These are phyloP conservation scores for Inga leiocalycina DNA, from an alignment of 306 rosid genomes.

Conservation along the genomic window DNA sequence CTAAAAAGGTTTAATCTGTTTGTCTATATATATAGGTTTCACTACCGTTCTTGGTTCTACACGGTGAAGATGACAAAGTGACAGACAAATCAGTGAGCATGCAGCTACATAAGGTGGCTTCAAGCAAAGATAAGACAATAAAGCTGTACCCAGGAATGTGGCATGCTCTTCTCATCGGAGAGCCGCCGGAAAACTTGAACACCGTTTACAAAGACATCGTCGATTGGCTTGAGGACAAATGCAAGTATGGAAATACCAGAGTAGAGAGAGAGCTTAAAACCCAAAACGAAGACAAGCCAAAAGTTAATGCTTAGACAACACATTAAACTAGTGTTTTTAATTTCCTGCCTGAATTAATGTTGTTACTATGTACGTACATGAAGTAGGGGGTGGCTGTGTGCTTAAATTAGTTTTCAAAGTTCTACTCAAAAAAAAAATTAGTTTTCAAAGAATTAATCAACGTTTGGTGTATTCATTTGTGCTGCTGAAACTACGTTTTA, in stretches of 20 bases:
- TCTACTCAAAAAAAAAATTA: too few species aligned
- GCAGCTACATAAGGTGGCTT: conserved; percentile 56
- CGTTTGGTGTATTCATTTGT: too few species aligned
- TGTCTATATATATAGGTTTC: conserved; percentile 33
- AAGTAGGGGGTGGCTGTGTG: too few species aligned
- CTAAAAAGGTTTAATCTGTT: too few species aligned
- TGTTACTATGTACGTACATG: too few species aligned
- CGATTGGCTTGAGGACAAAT: conserved; percentile 59
- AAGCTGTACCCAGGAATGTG: conserved; percentile 83
- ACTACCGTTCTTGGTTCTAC: conserved; percentile 72
- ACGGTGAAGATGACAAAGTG: conserved; percentile 80
- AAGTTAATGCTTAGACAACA: not conserved
- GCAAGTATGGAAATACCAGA: conserved; percentile 49
- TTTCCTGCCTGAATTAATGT: not conserved
- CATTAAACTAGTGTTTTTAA: too few species aligned
- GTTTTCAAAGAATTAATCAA: too few species aligned
- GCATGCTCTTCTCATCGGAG: conserved; percentile 91
- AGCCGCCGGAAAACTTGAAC: conserved; percentile 64
- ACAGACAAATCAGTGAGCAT: conserved; percentile 71
- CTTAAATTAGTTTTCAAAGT: too few species aligned
- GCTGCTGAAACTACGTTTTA: too few species aligned
- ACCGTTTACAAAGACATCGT: conserved; percentile 72
- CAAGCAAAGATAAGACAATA: conserved; percentile 72
- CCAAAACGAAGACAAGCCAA: conserved; percentile 41
- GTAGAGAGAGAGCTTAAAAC: conserved; percentile 63